phyloP scores from a whole-genome alignment of 495 filamentous ascomycete genomes.

The Penicillium samsonianum region DNA sequence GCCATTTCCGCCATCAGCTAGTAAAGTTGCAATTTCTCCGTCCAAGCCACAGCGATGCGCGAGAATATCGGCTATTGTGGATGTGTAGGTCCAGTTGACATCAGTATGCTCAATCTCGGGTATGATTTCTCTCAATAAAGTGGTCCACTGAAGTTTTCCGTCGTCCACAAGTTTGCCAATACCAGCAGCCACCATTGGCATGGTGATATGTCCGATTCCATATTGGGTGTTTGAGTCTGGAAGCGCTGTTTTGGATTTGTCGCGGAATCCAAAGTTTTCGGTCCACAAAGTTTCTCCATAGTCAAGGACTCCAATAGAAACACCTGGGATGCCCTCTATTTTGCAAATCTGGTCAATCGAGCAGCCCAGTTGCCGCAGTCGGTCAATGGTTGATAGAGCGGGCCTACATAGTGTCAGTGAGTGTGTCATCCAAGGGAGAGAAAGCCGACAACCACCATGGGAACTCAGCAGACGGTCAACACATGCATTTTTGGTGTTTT shows the following conservation, averaged over 20 bases:
- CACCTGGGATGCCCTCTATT: neutral
- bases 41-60: neutral
- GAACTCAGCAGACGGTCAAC: neutral
- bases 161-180: slow-evolving; percentile 1
- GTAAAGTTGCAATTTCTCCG: neutral
- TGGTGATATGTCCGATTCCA: slow-evolving; percentile 1
- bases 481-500: neutral
- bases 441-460: neutral
- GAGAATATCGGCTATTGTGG: neutral
- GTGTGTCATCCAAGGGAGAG: neutral
- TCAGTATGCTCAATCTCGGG: neutral
- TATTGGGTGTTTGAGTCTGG: slow-evolving; percentile 2
- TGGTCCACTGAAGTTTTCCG: slow-evolving; percentile 3
- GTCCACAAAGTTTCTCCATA: neutral
- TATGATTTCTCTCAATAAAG: neutral
- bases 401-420: neutral
- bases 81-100: neutral
- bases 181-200: slow-evolving; percentile 4
- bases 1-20: neutral
- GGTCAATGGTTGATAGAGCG: neutral
- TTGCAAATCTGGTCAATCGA: slow-evolving; percentile 1
- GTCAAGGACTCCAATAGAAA: slow-evolving; percentile 1
- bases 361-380: neutral
- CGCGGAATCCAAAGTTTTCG: neutral
- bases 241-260: neutral